A percentile compares a stretch with the other conserved stretches of the same genome.
Evolutionary conservation across 352 stramenopile species (phyloP).

Genomic region (Aphanomyces euteiches): DNA sequence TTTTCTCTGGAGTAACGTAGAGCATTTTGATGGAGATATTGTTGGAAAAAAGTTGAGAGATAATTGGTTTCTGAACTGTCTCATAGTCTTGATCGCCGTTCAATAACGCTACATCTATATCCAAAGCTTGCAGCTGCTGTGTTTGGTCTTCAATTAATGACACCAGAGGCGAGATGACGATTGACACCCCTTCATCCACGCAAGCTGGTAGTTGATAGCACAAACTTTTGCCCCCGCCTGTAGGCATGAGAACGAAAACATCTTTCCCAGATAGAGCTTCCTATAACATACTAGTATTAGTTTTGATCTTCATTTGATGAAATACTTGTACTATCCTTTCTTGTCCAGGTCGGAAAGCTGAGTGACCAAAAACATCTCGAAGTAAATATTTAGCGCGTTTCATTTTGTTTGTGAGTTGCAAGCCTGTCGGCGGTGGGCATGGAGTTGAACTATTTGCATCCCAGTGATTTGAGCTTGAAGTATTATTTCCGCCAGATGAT

Average conservation of each 20-base stretch:
- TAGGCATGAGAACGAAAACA: conserved; percentile 99
- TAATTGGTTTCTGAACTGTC: conserved; percentile 81
- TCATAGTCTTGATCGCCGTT: conserved; percentile 87
- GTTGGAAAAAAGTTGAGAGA: conserved; percentile 79
- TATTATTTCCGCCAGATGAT: neutral
- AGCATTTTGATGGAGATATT: conserved; percentile 93
- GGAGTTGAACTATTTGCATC: conserved; percentile 17
- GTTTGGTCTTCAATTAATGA: conserved; percentile 99
- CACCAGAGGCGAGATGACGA: conserved; percentile 98
- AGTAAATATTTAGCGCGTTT: conserved; percentile 63
- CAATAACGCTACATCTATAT: conserved; percentile 84
- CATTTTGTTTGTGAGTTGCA: conserved; percentile 47
- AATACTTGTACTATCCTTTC: conserved; percentile 86
- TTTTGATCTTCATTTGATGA: conserved; percentile 19
- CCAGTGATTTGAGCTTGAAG: neutral
- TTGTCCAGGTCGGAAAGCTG: conserved; percentile 93
- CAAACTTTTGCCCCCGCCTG: conserved; percentile 97
- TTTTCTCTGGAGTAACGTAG: conserved; percentile 98
- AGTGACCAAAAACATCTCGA: conserved; percentile 93
- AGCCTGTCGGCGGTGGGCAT: conserved; percentile 7
- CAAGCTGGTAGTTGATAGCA: conserved; percentile 96
- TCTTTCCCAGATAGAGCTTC: conserved; percentile 89
- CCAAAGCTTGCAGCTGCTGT: conserved; percentile 88
- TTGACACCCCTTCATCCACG: conserved; percentile 87
- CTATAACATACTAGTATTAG: conserved; percentile 28